Evolutionary conservation across 106 monocot genomes (phyloP).

Genomic region (Amphibolis antarctica): DNA sequence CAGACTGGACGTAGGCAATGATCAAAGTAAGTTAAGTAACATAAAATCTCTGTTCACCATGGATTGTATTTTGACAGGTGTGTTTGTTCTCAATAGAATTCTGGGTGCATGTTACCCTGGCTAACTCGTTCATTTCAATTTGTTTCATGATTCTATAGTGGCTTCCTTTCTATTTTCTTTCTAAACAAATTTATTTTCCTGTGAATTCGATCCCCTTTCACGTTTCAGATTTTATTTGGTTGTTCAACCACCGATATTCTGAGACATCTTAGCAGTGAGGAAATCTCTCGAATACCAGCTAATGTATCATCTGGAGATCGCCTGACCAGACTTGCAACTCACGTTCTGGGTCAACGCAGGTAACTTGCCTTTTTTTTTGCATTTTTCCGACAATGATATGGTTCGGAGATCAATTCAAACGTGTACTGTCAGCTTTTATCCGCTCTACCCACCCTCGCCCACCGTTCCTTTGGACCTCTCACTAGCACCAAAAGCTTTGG

Average conservation of each 20-base stretch:
- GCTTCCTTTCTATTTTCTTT: no score
- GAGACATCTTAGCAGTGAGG: conserved; percentile 92
- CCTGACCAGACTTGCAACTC: conserved; percentile 61
- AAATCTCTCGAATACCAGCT: conserved; percentile 57
- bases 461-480: conserved; percentile 79
- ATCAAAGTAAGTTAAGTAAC: no score
- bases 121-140: no score
- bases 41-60: no score
- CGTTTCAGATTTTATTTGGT: conserved; percentile 51
- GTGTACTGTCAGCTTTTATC: conserved; percentile 62
- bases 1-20: no score
- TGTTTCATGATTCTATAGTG: no score
- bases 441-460: conserved; percentile 64
- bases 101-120: no score
- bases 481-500: conserved; percentile 71
- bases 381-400: not conserved
- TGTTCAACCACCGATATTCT: conserved; percentile 74
- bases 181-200: no score
- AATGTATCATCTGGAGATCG: conserved; percentile 42
- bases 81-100: no score
- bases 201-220: not conserved
- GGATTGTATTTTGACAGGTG: no score
- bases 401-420: not conserved
- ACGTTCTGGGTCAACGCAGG: conserved; percentile 70
- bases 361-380: conserved; percentile 1